These are phyloP conservation scores for Medicago ruthenica DNA, from an alignment of 306 rosid genomes.

Conservation along the genomic window DNA sequence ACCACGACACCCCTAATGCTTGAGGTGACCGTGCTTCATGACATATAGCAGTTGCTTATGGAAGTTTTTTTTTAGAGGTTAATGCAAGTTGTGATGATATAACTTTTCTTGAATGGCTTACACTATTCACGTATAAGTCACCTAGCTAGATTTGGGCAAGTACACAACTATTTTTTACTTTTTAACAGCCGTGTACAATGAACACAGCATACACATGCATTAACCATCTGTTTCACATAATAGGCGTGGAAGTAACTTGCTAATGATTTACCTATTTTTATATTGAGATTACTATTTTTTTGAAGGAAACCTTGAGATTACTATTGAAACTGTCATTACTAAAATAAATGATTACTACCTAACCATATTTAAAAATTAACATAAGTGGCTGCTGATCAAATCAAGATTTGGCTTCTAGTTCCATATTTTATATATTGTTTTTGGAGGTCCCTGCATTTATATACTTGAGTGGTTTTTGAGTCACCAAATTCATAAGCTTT, in stretches of 20 bases:
- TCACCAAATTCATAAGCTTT: conserved; percentile 57
- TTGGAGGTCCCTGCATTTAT: conserved; percentile 39
- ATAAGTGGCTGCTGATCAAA: conserved; percentile 49
- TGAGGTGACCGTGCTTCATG: too few species aligned
- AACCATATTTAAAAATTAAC: conserved; percentile 44
- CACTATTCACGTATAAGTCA: not conserved
- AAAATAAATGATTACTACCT: conserved; percentile 50
- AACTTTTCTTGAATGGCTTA: conserved; percentile 16
- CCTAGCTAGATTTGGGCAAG: not conserved
- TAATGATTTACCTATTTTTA: too few species aligned
- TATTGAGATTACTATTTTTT: conserved; percentile 16
- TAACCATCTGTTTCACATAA: too few species aligned
- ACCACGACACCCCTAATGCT: too few species aligned
- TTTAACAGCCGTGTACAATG: too few species aligned
- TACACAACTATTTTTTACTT: not conserved
- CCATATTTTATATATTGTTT: conserved; percentile 35
- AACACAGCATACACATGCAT: too few species aligned
- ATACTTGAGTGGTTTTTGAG: conserved; percentile 65
- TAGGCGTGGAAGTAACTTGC: too few species aligned
- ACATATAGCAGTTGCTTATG: too few species aligned
- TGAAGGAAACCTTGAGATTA: not conserved
- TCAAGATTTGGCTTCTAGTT: conserved; percentile 53
- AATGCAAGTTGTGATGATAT: not conserved
- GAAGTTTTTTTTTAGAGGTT: not conserved
- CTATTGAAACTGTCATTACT: conserved; percentile 39